A percentile compares a stretch with the other conserved stretches of the same genome.
Evolutionary conservation across 2,329 filamentous ascomycete species (phyloP).

Genomic region (Penicillium sp.): DNA sequence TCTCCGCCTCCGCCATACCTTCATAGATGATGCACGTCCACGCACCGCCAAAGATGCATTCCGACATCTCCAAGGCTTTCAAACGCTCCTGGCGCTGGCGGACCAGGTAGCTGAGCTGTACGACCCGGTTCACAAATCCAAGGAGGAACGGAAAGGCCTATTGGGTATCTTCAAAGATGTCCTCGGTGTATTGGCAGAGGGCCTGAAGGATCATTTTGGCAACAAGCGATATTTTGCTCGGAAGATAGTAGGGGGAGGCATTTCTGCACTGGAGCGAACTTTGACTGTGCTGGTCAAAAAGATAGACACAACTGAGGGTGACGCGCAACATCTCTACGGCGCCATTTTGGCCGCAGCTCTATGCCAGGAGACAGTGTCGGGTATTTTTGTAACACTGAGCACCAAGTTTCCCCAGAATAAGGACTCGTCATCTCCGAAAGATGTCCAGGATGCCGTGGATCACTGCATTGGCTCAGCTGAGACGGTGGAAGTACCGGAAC

Average conservation of each 20-base stretch:
- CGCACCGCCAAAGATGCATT: slow-evolving; percentile 73
- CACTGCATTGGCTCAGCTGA: slow-evolving; percentile 43
- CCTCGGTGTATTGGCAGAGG: slow-evolving; percentile 66
- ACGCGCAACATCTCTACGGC: slow-evolving; percentile 78
- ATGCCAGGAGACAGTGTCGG: slow-evolving; percentile 71
- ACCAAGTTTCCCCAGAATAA: slow-evolving; percentile 27
- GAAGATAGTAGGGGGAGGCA: slow-evolving; percentile 73
- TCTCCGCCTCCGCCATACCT: slow-evolving; percentile 65
- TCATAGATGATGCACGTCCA: slow-evolving; percentile 54
- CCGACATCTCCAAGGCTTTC: slow-evolving; percentile 75
- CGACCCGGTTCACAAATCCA: slow-evolving; percentile 59
- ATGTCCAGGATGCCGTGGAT: slow-evolving; percentile 34
- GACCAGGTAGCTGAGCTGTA: slow-evolving; percentile 74
- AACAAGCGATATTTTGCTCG: slow-evolving; percentile 85
- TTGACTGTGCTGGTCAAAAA: slow-evolving; percentile 64
- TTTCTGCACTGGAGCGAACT: slow-evolving; percentile 71
- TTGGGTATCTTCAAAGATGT: slow-evolving; percentile 63
- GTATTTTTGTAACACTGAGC: slow-evolving; percentile 58
- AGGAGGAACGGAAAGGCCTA: slow-evolving; percentile 64
- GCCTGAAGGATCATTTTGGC: slow-evolving; percentile 74
- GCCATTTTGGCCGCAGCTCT: slow-evolving; percentile 77
- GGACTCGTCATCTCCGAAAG: slow-evolving; percentile 17
- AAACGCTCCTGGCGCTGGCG: slow-evolving; percentile 67
- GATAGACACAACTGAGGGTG: slow-evolving; percentile 47
- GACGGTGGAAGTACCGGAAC: slow-evolving; percentile 44